These are phyloP conservation scores for Schwanniomyces vanrijiae DNA, from an alignment of 805 yeast genomes.

Conservation along the genomic window DNA sequence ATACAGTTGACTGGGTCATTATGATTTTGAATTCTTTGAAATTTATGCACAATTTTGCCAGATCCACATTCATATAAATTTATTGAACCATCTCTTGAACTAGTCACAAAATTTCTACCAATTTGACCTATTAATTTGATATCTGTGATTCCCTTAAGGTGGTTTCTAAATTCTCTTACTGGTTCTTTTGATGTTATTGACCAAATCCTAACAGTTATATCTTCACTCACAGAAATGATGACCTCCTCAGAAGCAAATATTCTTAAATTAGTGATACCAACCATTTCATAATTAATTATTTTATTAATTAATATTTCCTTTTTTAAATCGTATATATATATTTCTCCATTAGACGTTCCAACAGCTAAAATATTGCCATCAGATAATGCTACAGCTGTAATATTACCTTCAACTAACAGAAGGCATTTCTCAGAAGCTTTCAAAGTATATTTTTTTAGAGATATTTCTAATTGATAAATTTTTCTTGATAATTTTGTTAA, in stretches of 20 bases:
- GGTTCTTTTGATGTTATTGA: conserved; percentile 25
- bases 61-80: conserved; percentile 71
- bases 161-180: conserved; percentile 49
- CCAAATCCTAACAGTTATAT: conserved; percentile 64
- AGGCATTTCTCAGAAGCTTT: neutral
- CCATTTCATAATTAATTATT: conserved; percentile 3
- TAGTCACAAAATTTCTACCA: conserved; percentile 68
- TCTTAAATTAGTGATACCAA: conserved; percentile 34
- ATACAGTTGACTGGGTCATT: conserved; percentile 19
- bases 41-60: conserved; percentile 43
- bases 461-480: neutral
- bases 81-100: conserved; percentile 55
- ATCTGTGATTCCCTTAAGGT: conserved; percentile 48
- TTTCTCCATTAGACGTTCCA: conserved; percentile 13
- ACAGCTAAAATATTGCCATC: conserved; percentile 6
- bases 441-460: neutral
- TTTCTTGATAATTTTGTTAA: conserved; percentile 1
- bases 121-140: conserved; percentile 49
- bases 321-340: conserved; percentile 9
- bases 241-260: conserved; percentile 71
- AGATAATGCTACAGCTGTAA: conserved; percentile 4
- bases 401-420: neutral
- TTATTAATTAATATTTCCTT: conserved; percentile 6
- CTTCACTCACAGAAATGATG: conserved; percentile 57
- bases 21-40: conserved; percentile 21